phyloP scores from a whole-genome alignment of 441 rosid species.

The Mallotus japonicus region DNA sequence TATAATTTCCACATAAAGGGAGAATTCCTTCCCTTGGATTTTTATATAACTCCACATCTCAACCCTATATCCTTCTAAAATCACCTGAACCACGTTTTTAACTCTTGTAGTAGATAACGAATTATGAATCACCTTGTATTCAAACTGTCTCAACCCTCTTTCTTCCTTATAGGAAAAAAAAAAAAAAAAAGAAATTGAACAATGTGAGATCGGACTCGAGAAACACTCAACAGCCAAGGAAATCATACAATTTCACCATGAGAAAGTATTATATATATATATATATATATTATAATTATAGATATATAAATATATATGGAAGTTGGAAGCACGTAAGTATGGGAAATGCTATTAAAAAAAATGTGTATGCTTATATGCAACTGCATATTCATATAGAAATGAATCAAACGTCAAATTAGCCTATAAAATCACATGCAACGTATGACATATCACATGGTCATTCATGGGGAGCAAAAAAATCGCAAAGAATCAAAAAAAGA shows the following conservation, averaged over 20 bases:
- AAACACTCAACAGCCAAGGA: neutral
- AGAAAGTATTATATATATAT: neutral
- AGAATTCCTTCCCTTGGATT: no score
- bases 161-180: no score
- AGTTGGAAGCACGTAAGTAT: neutral
- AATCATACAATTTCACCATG: neutral
- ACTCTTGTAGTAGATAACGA: no score
- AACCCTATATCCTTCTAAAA: no score
- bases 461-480: conserved; percentile 64
- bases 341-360: conserved; percentile 4
- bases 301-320: neutral
- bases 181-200: neutral
- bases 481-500: conserved; percentile 48
- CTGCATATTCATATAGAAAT: conserved; percentile 4
- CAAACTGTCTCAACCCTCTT: no score
- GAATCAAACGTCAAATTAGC: conserved; percentile 26
- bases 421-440: conserved; percentile 36
- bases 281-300: neutral
- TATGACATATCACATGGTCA: conserved; percentile 41
- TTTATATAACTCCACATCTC: no score
- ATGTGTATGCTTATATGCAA: neutral
- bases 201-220: neutral
- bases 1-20: no score
- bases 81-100: no score
- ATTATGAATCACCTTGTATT: neutral